Conservation (phyloP, 176 grass and related monocot genomes). For the Puccinellia tenuiflora region DNA sequence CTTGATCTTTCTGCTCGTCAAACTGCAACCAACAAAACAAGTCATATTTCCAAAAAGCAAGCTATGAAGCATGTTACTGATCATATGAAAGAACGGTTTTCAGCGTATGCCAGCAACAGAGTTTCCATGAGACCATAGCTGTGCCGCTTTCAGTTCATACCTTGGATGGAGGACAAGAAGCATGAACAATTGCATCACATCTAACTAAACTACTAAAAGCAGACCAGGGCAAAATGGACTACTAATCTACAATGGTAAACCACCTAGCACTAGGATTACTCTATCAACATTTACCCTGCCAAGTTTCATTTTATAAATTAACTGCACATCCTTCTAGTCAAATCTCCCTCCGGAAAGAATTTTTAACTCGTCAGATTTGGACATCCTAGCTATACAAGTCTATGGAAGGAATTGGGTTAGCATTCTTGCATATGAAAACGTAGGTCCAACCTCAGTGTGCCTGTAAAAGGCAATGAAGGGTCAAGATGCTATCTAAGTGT, state of each 20-base stretch:
- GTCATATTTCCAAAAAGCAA: slow-evolving; percentile 6
- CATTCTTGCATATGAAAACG: neutral
- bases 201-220: slow-evolving; percentile 6
- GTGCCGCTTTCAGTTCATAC: neutral
- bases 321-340: neutral
- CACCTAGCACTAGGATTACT: neutral
- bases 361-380: neutral
- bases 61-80: neutral
- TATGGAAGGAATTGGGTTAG: neutral
- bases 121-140: neutral
- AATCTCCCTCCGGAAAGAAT: neutral
- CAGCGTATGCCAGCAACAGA: neutral
- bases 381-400: slow-evolving; percentile 1
- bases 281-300: neutral
- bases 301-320: slow-evolving; percentile 2
- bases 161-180: neutral
- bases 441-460: neutral
- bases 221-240: neutral
- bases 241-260: neutral
- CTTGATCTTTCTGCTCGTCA: slow-evolving; percentile 94
- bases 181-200: neutral
- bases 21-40: slow-evolving; percentile 46
- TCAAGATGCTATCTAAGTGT: neutral
- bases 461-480: neutral
- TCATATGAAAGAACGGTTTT: neutral